Base-by-base conservation (phyloP, 2,329 filamentous ascomycete genomes). In the Botrytis byssoidea region DNA sequence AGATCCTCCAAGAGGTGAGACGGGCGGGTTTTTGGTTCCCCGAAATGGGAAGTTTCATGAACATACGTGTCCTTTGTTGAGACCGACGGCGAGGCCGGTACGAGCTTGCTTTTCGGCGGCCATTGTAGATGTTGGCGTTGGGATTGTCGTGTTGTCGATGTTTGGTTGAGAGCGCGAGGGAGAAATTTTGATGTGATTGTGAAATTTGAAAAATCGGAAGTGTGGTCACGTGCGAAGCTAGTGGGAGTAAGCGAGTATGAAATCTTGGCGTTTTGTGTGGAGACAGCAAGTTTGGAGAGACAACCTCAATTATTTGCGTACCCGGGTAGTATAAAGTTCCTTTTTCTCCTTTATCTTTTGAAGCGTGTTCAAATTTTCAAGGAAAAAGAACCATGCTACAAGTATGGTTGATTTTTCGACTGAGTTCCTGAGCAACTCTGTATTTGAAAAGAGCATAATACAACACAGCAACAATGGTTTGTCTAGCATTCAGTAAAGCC, bases 1-100 rank as follows among this genome's bases (percentile, higher is more conserved):
- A 89, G 89, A 91, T 91, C 88, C 89, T 91, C 89, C 89, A 91
- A 87, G 89, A 91, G 89, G 88, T 91, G 89, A 91, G 89, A 91
- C 81, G 77, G 79, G 79, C 79, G 32, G 74, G 77, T 68, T 67
- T 55, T 8, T 40, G 74, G 75, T 79, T 79, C 82, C 48, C 48
- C 48, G 48, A 20, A 18, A 25, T 67, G 44, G 48, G 44, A 3
- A 37, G 18, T 57, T 46, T 67, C 87, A 85, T 70, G 51, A 73
- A 73, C 72, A 51, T 90, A 90, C 89, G 86, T 89, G 86, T 83
- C 89, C 88, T 80, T 86, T 87, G 88, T 91, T 90, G 81, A 86
- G 83, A 83, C 89, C 89, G 81, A 88, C 84, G 84, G 86, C 84
- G 80, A 91, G 84, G 84, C 88, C 89, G 84, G 84, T 85, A 81